phyloP scores from a whole-genome alignment of 129 eudicot species.

The Ambrosia trifida region DNA sequence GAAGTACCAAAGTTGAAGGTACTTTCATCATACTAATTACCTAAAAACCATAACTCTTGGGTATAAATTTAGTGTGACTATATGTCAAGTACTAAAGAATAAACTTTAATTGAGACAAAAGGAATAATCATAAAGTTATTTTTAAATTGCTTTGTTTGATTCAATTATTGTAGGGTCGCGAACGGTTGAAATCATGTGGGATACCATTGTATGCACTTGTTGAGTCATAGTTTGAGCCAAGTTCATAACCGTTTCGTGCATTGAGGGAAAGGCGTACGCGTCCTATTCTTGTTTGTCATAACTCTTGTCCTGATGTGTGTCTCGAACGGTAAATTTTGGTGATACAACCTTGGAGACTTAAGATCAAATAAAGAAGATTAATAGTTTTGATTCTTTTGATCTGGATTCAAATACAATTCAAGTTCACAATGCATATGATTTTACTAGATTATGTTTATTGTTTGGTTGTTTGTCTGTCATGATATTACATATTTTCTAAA shows the following conservation, averaged over 20 bases:
- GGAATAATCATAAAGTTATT: neutral
- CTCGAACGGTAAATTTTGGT: conserved; percentile 32
- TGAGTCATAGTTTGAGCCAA: conserved; percentile 51
- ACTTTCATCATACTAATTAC: neutral
- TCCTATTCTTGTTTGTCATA: conserved; percentile 34
- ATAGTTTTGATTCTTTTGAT: conserved; percentile 18
- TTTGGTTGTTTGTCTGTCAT: neutral
- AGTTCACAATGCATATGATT: conserved; percentile 2
- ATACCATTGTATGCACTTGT: conserved; percentile 71
- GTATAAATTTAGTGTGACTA: neutral
- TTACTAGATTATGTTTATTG: neutral
- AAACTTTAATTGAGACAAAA: neutral
- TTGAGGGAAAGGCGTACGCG: conserved; percentile 45
- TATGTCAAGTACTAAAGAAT: neutral
- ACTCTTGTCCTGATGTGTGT: conserved; percentile 9
- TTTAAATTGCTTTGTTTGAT: neutral
- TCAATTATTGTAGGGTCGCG: conserved; percentile 47
- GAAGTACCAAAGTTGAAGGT: conserved; percentile 75
- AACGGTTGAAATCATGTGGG: conserved; percentile 53
- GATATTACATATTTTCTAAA: neutral
- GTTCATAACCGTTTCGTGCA: conserved; percentile 17
- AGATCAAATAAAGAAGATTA: no score
- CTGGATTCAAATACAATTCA: neutral
- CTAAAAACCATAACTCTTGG: neutral
- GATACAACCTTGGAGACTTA: conserved; percentile 8